Evolutionary conservation across 495 filamentous ascomycete species (phyloP).

Genomic region (Friedmanniomyces endolithicus): DNA sequence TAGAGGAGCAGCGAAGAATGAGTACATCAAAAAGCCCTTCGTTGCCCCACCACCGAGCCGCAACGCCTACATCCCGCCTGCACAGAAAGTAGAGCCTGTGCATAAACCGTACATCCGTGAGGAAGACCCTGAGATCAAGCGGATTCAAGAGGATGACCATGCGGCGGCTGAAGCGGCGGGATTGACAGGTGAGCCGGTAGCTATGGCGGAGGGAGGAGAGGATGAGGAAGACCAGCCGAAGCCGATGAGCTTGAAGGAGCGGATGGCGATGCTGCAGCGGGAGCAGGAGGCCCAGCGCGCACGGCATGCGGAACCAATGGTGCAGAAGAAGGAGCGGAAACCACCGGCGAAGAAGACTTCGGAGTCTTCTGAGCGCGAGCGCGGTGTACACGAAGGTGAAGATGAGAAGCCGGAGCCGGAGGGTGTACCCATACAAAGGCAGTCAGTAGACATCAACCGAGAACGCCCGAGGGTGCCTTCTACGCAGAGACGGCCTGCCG

Average conservation of each 20-base stretch:
- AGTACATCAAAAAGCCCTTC: slow-evolving; percentile 96
- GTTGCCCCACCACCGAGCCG: slow-evolving; percentile 90
- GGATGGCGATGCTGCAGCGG: slow-evolving; percentile 85
- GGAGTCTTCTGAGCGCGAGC: slow-evolving; percentile 36
- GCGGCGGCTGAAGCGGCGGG: slow-evolving; percentile 49
- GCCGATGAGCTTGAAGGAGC: slow-evolving; percentile 81
- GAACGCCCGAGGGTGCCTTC: slow-evolving; percentile 38
- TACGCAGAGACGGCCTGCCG: slow-evolving; percentile 28
- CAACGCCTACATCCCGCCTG: slow-evolving; percentile 75
- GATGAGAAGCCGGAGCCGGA: slow-evolving; percentile 19
- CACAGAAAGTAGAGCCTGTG: slow-evolving; percentile 45
- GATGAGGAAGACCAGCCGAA: slow-evolving; percentile 65
- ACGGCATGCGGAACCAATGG: slow-evolving; percentile 62
- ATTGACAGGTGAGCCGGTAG: slow-evolving; percentile 34
- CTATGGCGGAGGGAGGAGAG: slow-evolving; percentile 31
- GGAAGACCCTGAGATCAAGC: slow-evolving; percentile 72
- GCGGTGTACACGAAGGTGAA: slow-evolving; percentile 14
- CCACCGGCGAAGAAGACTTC: slow-evolving; percentile 62
- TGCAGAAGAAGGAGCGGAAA: slow-evolving; percentile 80
- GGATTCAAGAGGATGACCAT: slow-evolving; percentile 40
- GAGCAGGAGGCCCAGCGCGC: slow-evolving; percentile 80
- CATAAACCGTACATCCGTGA: slow-evolving; percentile 75
- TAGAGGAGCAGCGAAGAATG: slow-evolving; percentile 24
- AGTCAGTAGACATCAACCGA: slow-evolving; percentile 36
- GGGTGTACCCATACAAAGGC: slow-evolving; percentile 19